A percentile compares a stretch with the other conserved stretches of the same genome.
Conservation (phyloP, 2,329 filamentous ascomycete genomes). For the Aspergillus sojae region DNA sequence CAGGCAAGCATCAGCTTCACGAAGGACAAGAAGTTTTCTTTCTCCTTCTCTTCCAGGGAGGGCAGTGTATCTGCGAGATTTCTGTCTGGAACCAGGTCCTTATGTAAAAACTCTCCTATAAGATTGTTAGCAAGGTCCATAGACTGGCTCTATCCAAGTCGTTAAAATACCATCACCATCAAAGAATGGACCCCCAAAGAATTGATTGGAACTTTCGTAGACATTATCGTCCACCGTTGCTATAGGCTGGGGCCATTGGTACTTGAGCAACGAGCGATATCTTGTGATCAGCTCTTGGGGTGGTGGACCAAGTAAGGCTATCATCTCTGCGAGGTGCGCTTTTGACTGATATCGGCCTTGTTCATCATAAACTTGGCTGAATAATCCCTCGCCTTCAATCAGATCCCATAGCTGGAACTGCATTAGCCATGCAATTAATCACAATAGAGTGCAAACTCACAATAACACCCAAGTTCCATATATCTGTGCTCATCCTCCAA, state of each 20-base stretch:
- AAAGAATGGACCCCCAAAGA: conserved; percentile 32
- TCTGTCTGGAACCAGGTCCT: conserved; percentile 23
- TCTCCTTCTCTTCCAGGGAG: conserved; percentile 32
- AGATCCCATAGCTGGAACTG: conserved; percentile 35
- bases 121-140: conserved; percentile 12
- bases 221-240: conserved; percentile 15
- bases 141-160: not conserved
- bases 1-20: conserved; percentile 38
- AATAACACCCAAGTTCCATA: conserved; percentile 40
- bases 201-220: conserved; percentile 22
- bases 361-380: conserved; percentile 32
- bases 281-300: conserved; percentile 31
- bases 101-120: conserved; percentile 26
- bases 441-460: conserved; percentile 23
- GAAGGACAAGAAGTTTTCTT: conserved; percentile 37
- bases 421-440: conserved; percentile 9
- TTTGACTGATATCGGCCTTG: conserved; percentile 34
- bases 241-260: conserved; percentile 21
- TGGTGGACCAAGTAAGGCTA: conserved; percentile 40
- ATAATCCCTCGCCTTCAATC: conserved; percentile 33
- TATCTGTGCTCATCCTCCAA: conserved; percentile 35
- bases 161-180: conserved; percentile 20
- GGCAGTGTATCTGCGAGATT: conserved; percentile 25
- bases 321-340: conserved; percentile 45
- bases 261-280: conserved; percentile 16